phyloP scores from a whole-genome alignment of 164 flowering plant genomes.

The Platanus orientalis region DNA sequence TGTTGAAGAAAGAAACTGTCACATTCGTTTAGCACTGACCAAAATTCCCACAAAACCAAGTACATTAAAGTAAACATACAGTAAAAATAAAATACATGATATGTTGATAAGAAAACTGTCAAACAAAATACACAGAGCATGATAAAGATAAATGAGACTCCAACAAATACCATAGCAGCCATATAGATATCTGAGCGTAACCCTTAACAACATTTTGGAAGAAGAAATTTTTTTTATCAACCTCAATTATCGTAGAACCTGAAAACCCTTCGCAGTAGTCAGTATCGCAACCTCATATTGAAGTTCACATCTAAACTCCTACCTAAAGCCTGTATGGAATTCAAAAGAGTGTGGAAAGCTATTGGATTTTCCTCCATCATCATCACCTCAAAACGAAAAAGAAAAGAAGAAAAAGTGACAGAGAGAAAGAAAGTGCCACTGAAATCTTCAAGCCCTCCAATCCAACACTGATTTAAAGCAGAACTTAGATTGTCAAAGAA shows the following conservation, averaged over 20 bases:
- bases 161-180: too few relatives aligned
- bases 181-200: too few relatives aligned
- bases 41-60: too few relatives aligned
- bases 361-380: constrained; percentile 63
- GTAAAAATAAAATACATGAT: too few relatives aligned
- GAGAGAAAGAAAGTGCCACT: neutral
- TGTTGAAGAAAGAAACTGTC: too few relatives aligned
- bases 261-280: constrained; percentile 72
- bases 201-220: too few relatives aligned
- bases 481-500: neutral
- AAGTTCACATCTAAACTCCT: constrained; percentile 80
- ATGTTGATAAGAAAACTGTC: too few relatives aligned
- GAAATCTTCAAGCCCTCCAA: neutral
- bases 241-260: constrained; percentile 59
- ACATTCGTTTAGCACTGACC: too few relatives aligned
- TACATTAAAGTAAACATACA: too few relatives aligned
- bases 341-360: constrained; percentile 54
- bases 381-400: constrained; percentile 20
- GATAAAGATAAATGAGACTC: too few relatives aligned
- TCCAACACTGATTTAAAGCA: neutral
- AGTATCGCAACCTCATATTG: constrained; percentile 73
- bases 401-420: neutral
- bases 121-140: too few relatives aligned
- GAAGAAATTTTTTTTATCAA: constrained; percentile 64
- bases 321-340: constrained; percentile 71